Percentiles rank a stretch among this genome's conserved stretches.
Conservation (phyloP, 139 green algal species). For the Diplosphaera chodatii region DNA sequence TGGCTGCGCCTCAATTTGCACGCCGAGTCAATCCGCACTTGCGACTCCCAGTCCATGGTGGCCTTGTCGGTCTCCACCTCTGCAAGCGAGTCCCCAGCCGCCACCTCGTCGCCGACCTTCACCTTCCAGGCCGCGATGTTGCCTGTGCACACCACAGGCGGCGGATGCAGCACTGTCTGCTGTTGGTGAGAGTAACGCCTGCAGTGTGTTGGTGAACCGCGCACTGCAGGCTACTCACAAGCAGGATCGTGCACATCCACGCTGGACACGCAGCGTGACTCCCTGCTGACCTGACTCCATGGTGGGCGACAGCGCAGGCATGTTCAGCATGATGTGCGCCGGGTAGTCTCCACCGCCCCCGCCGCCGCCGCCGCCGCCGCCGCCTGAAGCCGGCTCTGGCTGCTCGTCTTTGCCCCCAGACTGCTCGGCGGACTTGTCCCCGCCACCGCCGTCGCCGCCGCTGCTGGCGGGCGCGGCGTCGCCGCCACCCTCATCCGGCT, state of each 20-base stretch:
- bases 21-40: no score
- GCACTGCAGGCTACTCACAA: no score
- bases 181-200: no score
- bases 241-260: no score
- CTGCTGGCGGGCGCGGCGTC: slow-evolving; percentile 3
- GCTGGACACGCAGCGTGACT: no score
- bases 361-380: slow-evolving; percentile 3
- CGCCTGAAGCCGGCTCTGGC: no score
- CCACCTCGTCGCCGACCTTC: slow-evolving; percentile 58
- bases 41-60: slow-evolving; percentile 85
- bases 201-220: no score
- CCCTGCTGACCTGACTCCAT: slow-evolving; percentile 70
- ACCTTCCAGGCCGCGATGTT: slow-evolving; percentile 85
- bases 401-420: no score
- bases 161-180: no score
- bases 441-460: neutral
- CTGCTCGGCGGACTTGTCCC: neutral
- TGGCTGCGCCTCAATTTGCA: no score
- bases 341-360: slow-evolving; percentile 28
- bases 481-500: slow-evolving; percentile 5
- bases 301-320: slow-evolving; percentile 87
- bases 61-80: slow-evolving; percentile 96
- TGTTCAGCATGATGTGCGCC: slow-evolving; percentile 51
- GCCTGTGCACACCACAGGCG: slow-evolving; percentile 30
- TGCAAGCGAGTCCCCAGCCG: slow-evolving; percentile 65